phyloP scores from a whole-genome alignment of 352 stramenopile genomes.

The Phytophthora foliorum region DNA sequence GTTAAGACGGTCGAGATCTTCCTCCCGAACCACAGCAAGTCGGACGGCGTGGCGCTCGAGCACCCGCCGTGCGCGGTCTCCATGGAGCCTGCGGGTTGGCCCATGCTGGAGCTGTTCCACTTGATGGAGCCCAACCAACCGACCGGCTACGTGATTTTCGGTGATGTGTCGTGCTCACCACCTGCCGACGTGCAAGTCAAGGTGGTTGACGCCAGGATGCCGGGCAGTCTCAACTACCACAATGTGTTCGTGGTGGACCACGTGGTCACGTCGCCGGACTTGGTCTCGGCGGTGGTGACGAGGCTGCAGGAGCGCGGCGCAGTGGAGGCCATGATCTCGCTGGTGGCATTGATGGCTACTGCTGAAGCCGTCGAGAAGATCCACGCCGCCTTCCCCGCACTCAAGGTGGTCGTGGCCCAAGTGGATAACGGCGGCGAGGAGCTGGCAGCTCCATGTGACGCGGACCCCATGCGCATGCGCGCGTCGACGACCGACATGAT shows the following conservation, averaged over 20 bases:
- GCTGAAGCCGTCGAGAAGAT: constrained; percentile 48
- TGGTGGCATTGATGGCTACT: constrained; percentile 55
- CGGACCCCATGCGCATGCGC: constrained; percentile 6
- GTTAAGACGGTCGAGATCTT: constrained; percentile 45
- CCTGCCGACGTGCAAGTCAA: constrained; percentile 23
- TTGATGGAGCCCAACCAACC: constrained; percentile 46
- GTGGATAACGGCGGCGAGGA: constrained; percentile 36
- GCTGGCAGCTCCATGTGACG: constrained; percentile 9
- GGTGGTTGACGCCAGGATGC: constrained; percentile 25
- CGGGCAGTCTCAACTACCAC: constrained; percentile 47
- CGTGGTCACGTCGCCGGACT: constrained; percentile 40
- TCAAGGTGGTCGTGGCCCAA: constrained; percentile 48
- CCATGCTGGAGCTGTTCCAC: constrained; percentile 49
- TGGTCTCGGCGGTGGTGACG: constrained; percentile 46
- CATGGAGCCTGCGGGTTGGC: constrained; percentile 34
- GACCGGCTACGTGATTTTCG: constrained; percentile 35
- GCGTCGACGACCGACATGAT: constrained; percentile 39
- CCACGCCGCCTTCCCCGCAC: constrained; percentile 39
- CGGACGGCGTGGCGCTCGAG: constrained; percentile 45
- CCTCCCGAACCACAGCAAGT: constrained; percentile 34
- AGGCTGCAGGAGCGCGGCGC: constrained; percentile 47
- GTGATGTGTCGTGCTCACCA: constrained; percentile 17
- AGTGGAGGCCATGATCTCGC: constrained; percentile 50
- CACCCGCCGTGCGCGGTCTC: constrained; percentile 50
- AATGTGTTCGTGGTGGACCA: constrained; percentile 65